Conservation (phyloP, 306 rosid species). For the Rosa lucieae region DNA sequence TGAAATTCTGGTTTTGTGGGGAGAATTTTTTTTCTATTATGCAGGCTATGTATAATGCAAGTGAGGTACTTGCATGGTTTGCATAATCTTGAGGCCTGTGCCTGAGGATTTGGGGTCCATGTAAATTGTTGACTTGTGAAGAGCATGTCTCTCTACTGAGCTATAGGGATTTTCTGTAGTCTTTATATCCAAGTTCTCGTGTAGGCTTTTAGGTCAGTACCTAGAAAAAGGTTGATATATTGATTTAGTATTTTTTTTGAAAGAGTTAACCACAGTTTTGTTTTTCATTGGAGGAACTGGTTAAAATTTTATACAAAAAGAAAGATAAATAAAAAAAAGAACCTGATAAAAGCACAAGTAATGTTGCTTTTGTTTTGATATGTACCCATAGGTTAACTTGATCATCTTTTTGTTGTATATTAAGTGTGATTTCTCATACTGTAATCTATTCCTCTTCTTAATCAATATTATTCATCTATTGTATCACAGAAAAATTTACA, state of each 20-base stretch:
- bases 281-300: not conserved
- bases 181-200: not conserved
- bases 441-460: not conserved
- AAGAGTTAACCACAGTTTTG: not conserved
- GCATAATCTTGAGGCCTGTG: not conserved
- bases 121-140: not conserved
- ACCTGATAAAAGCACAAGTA: conserved; percentile 1
- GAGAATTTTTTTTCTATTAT: not conserved
- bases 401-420: not conserved
- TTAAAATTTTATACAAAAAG: not conserved
- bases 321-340: not conserved
- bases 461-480: not conserved
- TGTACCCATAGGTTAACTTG: not conserved
- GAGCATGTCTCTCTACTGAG: not conserved
- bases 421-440: not conserved
- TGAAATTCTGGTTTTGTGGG: not conserved
- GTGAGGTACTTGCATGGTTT: not conserved
- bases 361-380: not conserved
- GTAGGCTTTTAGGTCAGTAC: not conserved
- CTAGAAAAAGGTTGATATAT: not conserved
- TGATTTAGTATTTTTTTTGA: not conserved
- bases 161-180: not conserved
- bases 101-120: not conserved
- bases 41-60: not conserved
- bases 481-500: not conserved